A percentile compares a stretch with the other conserved stretches of the same genome.
Conservation (phyloP, 352 stramenopile genomes). For the Phytopythium aichiense region DNA sequence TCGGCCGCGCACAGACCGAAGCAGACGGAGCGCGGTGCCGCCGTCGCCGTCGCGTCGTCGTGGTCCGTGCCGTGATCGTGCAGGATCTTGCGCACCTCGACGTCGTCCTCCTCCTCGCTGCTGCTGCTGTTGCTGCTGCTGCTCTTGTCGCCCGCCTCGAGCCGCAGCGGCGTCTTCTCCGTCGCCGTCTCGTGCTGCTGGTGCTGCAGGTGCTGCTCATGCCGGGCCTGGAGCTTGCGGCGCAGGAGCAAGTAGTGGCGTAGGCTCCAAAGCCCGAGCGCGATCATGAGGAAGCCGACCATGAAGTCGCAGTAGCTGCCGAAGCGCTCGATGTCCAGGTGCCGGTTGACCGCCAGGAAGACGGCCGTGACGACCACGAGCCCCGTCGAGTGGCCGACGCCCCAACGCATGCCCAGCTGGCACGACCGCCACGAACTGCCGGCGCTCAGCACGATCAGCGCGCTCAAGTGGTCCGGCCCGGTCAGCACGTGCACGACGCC, state of each 20-base stretch:
- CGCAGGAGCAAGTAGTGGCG: slow-evolving; percentile 43
- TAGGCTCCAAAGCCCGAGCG: slow-evolving; percentile 49
- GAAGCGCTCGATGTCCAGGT: slow-evolving; percentile 42
- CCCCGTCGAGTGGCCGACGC: slow-evolving; percentile 81
- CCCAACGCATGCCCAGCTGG: slow-evolving; percentile 83
- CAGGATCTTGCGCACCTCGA: slow-evolving; percentile 33
- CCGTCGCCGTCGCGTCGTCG: slow-evolving; percentile 10
- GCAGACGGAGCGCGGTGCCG: slow-evolving; percentile 23
- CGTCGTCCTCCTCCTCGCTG: slow-evolving; percentile 16
- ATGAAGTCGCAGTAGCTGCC: slow-evolving; percentile 64
- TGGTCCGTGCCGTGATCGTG: slow-evolving; percentile 30
- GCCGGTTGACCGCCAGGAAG: slow-evolving; percentile 54
- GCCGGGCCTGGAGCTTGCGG: slow-evolving; percentile 20
- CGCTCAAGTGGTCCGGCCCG: slow-evolving; percentile 81
- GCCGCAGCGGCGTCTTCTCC: slow-evolving; percentile 30
- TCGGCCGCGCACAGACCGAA: slow-evolving; percentile 36
- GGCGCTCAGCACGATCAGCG: slow-evolving; percentile 79
- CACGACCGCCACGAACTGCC: slow-evolving; percentile 68
- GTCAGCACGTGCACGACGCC: slow-evolving; percentile 52
- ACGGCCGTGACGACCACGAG: slow-evolving; percentile 62
- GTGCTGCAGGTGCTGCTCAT: slow-evolving; percentile 10
- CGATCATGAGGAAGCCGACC: slow-evolving; percentile 73
- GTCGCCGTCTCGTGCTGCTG: slow-evolving; percentile 4
- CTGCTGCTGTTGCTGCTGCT: slow-evolving; percentile 10
- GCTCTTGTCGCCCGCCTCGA: slow-evolving; percentile 7